Evolutionary conservation across 345 rosid genomes (phyloP), one percentile per base, ranked within the genome.

Genomic region (Syzygium grande): DNA sequence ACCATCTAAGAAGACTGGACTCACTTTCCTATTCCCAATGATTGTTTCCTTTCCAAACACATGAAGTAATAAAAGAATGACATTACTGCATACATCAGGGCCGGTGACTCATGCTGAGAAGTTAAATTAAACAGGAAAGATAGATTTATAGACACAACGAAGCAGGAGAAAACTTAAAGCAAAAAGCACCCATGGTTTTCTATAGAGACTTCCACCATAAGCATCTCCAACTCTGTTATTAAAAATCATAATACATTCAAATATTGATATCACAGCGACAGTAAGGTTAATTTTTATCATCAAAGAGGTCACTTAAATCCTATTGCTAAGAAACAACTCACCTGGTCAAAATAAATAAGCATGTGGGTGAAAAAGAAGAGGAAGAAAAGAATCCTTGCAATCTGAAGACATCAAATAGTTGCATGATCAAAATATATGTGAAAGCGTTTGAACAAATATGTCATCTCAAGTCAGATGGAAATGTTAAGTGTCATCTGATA

Each of bases 371-470:
- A 95, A 89, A 94, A 94, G 93, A 90, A 91, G 90, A 95, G 89
- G 90, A 95, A 97, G 87, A 95, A 85, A 86, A 95, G 51, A 89
- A 97, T 88, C 94, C 99, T 94, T 15, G 97, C 98, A n/a, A 89
- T 92, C 98, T 97, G 87, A 88, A 89, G 87, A 83, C 89, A 73
- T 34, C 63, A 88, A 15, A 51, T 29, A 15, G 41, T 63, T 29
- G 41, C 77, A 30, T 65, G 43, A 65, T 65, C 78, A 65, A 65
- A 65, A 38, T 65, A 15, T 65, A 30, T 65, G 41, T 65, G 78
- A 15, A 65, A 65, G 78, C 2, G 22, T 30, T 30, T 30, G 78
- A 30, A 65, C 43, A 65, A 30, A 65, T 19, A 65, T 65, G 43
- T 30, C 43, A 29, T 65, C 22, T 65, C 22, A 5, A 65, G 73